Base-by-base conservation (phyloP, 2,329 filamentous ascomycete species). In the Pseudogymnoascus sp. region DNA sequence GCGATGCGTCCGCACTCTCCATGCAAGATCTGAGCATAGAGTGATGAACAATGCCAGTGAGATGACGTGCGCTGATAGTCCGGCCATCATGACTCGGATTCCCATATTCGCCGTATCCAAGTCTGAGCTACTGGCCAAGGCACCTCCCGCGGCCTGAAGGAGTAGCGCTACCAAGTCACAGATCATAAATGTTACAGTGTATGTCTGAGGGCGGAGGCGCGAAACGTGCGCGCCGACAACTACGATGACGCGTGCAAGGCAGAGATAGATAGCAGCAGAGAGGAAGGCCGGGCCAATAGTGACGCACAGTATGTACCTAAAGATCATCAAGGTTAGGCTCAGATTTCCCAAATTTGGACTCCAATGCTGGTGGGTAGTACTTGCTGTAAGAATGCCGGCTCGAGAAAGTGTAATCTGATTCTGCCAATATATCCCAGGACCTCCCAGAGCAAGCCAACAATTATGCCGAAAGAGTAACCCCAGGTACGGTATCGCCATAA, bases 171-270 rank as follows among this genome's bases (percentile, higher is more conserved):
- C 68, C 41, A 86, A 67, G 66, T 87, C 84, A 68, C 81, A 83
- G 10, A 74, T 69, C 65, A 87, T 82, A 73, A 87, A 87, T 64
- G 86, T 79, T 73, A 80, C 80, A 10, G 84, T 84, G 71, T 85
- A 86, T 61, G 78, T 75, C 5, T 74, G 72, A 6, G 81, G 78
- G 41, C 75, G 76, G 61, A 83, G 74, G 26, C 76, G 75, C 22
- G 79, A 81, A 65, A 79, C 73, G 60, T 79, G 71, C 1, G 75
- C 71, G 5, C 84, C 84, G 62, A 85, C 82, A 59, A 78, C 77
- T n/a, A 82, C 71, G 62, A 85, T 80, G 65, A 86, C 78, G 61
- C 84, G 81, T 38, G 83, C 82, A 11, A 86, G 76, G 4, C 78
- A 81, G 31, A 86, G 70, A 73, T 84, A 85, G 68, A 85, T 80